Evolutionary conservation across 2,329 filamentous ascomycete genomes (phyloP).

Genomic region (Talaromyces sp.): DNA sequence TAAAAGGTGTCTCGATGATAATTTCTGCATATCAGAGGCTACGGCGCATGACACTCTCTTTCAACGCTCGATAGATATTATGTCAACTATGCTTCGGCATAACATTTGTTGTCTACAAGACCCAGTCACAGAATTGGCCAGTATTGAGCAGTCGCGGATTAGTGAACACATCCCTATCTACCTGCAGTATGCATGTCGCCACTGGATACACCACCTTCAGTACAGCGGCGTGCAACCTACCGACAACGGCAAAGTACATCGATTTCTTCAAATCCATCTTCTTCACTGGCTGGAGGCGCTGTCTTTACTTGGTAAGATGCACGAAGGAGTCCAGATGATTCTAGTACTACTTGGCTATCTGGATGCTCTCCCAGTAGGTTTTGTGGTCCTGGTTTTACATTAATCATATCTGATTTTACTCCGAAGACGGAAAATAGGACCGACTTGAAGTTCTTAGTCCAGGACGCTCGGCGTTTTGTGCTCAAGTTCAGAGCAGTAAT

Average conservation of each 20-base stretch:
- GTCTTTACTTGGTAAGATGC: constrained; percentile 21
- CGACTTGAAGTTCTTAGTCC: background rate
- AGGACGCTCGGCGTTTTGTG: background rate
- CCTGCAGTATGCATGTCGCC: constrained; percentile 26
- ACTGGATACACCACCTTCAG: constrained; percentile 26
- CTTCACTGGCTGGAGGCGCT: constrained; percentile 27
- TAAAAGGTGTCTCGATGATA: background rate
- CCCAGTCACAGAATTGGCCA: background rate
- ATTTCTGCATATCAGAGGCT: constrained; percentile 27
- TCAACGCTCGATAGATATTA: constrained; percentile 18
- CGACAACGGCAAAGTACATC: constrained; percentile 17
- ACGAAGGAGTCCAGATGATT: constrained; percentile 11
- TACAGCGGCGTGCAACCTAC: background rate
- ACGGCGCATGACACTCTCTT: constrained; percentile 30
- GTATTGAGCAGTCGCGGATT: background rate
- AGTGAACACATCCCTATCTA: constrained; percentile 19
- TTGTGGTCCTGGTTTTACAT: background rate
- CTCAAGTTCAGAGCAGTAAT: background rate
- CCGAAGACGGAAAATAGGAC: background rate
- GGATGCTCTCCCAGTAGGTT: background rate
- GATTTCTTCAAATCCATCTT: constrained; percentile 24
- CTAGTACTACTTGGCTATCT: background rate
- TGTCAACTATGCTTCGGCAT: background rate
- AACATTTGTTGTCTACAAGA: constrained; percentile 21
- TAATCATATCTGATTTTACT: background rate